Conservation (phyloP, 805 yeast species). For the Candida khao-thaluensis region DNA sequence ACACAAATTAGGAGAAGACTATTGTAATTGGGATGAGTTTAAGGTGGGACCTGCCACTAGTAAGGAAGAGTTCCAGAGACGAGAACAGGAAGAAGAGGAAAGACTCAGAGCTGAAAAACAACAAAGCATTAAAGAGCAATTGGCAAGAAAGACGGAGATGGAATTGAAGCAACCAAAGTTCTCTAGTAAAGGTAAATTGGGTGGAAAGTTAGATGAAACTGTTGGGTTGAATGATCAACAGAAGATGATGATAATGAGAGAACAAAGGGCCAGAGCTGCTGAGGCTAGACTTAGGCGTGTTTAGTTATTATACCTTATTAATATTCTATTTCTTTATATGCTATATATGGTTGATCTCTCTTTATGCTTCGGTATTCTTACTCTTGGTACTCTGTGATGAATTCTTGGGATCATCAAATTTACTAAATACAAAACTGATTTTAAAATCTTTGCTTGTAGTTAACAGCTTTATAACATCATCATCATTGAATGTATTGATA, state of each 20-base stretch:
- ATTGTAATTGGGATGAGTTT: constrained; percentile 67
- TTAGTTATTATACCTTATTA: background rate
- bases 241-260: constrained; percentile 77
- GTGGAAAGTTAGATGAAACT: constrained; percentile 38
- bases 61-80: constrained; percentile 53
- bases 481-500: background rate
- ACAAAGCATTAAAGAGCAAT: constrained; percentile 41
- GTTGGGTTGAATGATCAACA: constrained; percentile 73
- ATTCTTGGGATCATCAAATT: constrained; percentile 20
- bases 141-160: constrained; percentile 42
- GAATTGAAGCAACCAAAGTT: constrained; percentile 35
- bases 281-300: constrained; percentile 65
- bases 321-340: background rate
- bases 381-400: no score
- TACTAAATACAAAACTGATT: constrained; percentile 43
- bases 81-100: constrained; percentile 36
- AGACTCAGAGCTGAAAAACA: constrained; percentile 40
- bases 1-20: constrained; percentile 61
- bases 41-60: constrained; percentile 61
- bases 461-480: constrained; percentile 10
- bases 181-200: constrained; percentile 33
- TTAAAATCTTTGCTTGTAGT: constrained; percentile 4
- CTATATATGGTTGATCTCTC: no score
- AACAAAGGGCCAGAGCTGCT: constrained; percentile 94
- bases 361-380: no score